phyloP scores from a whole-genome alignment of 768 basidiomycete species.

The Collybia mongolica region DNA sequence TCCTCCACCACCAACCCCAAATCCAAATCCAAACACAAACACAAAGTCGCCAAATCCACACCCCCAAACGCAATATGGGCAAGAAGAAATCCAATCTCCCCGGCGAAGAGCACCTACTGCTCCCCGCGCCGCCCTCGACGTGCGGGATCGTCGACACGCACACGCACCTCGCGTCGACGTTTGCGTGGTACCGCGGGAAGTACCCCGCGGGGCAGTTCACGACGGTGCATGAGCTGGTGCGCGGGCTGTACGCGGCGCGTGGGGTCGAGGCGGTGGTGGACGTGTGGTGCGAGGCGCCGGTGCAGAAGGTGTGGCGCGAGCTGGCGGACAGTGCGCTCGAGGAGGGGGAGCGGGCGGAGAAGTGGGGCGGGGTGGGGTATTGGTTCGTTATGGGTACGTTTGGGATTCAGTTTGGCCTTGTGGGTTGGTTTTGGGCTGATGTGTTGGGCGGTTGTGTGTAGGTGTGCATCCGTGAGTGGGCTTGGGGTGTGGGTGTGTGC shows the following conservation, averaged over 20 bases:
- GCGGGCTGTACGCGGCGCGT: conserved; percentile 54
- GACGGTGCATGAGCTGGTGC: conserved; percentile 69
- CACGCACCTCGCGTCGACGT: conserved; percentile 81
- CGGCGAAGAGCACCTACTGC: conserved; percentile 32
- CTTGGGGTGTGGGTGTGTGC: neutral
- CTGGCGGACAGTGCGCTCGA: conserved; percentile 70
- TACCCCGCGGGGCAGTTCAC: conserved; percentile 57
- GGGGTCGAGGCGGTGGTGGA: conserved; percentile 72
- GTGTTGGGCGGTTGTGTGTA: conserved; percentile 20
- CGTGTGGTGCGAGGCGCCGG: conserved; percentile 87
- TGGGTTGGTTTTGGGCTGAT: neutral
- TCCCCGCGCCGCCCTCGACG: conserved; percentile 33
- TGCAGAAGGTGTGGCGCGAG: conserved; percentile 60
- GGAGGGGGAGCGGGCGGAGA: conserved; percentile 39
- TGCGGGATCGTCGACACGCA: conserved; percentile 76
- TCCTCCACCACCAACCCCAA: too few species aligned
- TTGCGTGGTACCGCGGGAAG: conserved; percentile 53
- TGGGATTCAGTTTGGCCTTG: too few species aligned
- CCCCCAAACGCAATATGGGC: conserved; percentile 21
- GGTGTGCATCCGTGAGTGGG: conserved; percentile 71
- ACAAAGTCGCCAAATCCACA: too few species aligned
- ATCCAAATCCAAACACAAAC: too few species aligned
- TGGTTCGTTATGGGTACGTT: conserved; percentile 67
- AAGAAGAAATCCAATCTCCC: conserved; percentile 38
- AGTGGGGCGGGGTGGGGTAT: conserved; percentile 73